A percentile compares a stretch with the other conserved stretches of the same genome.
Evolutionary conservation across 371 early-diverging fungal species (phyloP).

Genomic region (Dinochytrium kinnereticum): DNA sequence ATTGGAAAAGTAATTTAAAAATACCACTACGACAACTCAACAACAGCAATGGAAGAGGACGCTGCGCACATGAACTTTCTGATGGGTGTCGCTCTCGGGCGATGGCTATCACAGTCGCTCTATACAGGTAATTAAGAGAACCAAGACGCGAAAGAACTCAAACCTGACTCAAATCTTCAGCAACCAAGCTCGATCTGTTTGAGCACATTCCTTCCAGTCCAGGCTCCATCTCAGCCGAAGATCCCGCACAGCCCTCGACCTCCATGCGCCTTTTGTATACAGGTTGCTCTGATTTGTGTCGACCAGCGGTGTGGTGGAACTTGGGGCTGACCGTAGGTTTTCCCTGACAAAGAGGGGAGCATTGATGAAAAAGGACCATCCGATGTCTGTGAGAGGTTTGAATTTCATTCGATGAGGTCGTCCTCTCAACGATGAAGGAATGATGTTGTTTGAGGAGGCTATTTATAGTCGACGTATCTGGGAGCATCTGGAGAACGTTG

Average conservation of each 20-base stretch:
- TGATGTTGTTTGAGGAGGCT: constrained; percentile 3
- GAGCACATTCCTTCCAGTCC: constrained; percentile 8
- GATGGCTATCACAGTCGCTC: not conserved
- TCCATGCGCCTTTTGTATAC: constrained; percentile 17
- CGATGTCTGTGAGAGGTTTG: constrained; percentile 2
- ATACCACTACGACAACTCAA: too few relatives aligned
- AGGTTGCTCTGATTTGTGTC: not conserved
- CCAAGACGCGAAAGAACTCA: too few relatives aligned
- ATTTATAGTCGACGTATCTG: not conserved
- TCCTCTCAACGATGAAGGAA: too few relatives aligned
- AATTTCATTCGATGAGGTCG: too few relatives aligned
- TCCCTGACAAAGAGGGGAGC: not conserved
- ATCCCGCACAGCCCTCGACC: not conserved
- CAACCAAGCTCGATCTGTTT: constrained; percentile 17
- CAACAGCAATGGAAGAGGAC: not conserved
- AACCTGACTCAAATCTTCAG: too few relatives aligned
- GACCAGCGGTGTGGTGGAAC: not conserved
- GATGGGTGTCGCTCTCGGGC: not conserved
- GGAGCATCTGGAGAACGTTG: constrained; percentile 9
- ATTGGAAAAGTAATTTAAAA: too few relatives aligned
- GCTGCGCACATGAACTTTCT: not conserved
- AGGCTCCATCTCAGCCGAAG: not conserved
- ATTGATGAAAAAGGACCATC: constrained; percentile 3
- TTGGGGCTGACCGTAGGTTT: not conserved
- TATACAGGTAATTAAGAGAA: not conserved